Evolutionary conservation across 306 rosid species (phyloP), one percentile per base, ranked within the genome.

Genomic region (Malus orientalis): DNA sequence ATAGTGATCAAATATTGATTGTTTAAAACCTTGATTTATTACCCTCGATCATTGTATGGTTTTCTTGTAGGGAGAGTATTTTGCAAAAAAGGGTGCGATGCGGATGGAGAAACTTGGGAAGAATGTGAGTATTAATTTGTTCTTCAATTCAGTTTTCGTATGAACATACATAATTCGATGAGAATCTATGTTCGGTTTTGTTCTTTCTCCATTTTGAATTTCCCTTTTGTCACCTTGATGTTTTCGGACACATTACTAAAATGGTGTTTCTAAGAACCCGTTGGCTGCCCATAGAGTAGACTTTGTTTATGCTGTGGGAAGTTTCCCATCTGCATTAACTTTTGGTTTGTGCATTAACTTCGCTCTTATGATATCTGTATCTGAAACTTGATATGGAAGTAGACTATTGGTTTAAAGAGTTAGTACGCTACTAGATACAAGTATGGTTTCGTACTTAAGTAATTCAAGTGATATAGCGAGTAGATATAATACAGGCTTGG

Each of bases 11-110:
- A 57, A 57, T 8, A 19, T n/a, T n/a, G 29, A 57, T 57, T n/a
- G 0, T 57, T 36, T 36, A 36, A 36, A 16, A 63, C 4, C 23
- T 32, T 16, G 6, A 18, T 15, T 9, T 61, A 33, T 30, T 4
- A 16, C 51, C 2, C n/a, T 42, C 3, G 25, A 8, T 79, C 16
- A 49, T 71, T 29, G 29, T 47, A 45, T 85, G 75, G 84, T 71
- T 70, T 78, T 70, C 11, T 78, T 83, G 76, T 61, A 94, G 97
- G 98, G 98, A 74, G 97, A 69, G 93, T 94, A 4, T 94, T 92
- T 87, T 94, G 98, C 96, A 94, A 94, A 73, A 94, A 94, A 80
- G 98, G 98, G 3, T 94, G 97, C 80, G 81, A 77, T 20, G 32
- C 96, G 0, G 96, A 94, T 9, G 93, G 82, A 59, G 96, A 94